Evolutionary conservation across 2,329 filamentous ascomycete genomes (phyloP).

Genomic region (Aspergillus niger): DNA sequence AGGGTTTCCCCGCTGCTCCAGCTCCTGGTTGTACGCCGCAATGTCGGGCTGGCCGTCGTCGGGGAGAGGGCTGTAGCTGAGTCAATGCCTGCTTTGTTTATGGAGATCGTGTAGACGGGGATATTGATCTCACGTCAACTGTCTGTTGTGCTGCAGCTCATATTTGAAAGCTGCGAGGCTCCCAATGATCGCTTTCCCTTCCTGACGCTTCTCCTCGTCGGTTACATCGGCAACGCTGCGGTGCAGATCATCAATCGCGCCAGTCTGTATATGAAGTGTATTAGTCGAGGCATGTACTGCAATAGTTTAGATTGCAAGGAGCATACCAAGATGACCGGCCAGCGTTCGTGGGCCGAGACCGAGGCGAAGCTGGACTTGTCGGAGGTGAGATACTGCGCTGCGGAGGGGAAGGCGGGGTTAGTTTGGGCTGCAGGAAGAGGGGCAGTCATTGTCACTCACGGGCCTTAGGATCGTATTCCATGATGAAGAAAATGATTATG

Average conservation of each 20-base stretch:
- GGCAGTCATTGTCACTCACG: slow-evolving; percentile 52
- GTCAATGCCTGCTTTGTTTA: background rate
- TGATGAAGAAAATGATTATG: slow-evolving; percentile 35
- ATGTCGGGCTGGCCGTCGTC: slow-evolving; percentile 80
- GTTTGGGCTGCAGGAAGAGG: background rate
- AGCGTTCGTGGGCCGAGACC: slow-evolving; percentile 80
- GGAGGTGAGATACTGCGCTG: slow-evolving; percentile 75
- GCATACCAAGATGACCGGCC: slow-evolving; percentile 87
- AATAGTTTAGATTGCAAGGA: fast-evolving
- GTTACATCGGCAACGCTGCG: slow-evolving; percentile 56
- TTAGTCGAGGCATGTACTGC: slow-evolving; percentile 1
- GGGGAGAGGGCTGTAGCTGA: slow-evolving; percentile 61
- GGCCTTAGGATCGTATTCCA: slow-evolving; percentile 75
- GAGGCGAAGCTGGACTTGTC: slow-evolving; percentile 87
- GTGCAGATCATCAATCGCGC: slow-evolving; percentile 93
- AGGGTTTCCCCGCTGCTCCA: slow-evolving; percentile 70
- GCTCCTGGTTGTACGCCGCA: slow-evolving; percentile 79
- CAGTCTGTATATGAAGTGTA: slow-evolving; percentile 60
- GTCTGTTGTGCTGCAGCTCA: slow-evolving; percentile 86
- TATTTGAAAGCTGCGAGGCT: slow-evolving; percentile 85
- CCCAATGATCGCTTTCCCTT: slow-evolving; percentile 84
- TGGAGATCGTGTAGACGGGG: background rate
- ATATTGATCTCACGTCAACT: slow-evolving; percentile 64
- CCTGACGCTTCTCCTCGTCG: slow-evolving; percentile 62
- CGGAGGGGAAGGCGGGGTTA: slow-evolving; percentile 22